These are phyloP conservation scores for Beauveria sp. DNA, from an alignment of 2,329 filamentous ascomycete genomes.

Conservation along the genomic window DNA sequence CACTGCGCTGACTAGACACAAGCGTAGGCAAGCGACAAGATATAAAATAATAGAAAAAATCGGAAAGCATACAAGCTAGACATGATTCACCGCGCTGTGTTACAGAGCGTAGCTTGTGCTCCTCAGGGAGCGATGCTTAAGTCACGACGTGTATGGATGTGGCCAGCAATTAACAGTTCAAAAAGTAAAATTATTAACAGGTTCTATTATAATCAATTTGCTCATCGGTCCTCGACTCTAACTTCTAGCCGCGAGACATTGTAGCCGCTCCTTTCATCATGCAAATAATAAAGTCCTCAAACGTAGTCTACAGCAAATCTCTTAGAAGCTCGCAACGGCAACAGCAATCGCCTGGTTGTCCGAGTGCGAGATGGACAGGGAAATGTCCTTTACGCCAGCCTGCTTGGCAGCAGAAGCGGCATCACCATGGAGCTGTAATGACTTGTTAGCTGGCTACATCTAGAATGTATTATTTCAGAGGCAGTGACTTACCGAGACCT, in stretches of 20 bases:
- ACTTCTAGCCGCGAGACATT: conserved; percentile 1
- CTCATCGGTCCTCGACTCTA: neutral
- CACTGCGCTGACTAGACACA: neutral
- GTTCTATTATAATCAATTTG: conserved; percentile 9
- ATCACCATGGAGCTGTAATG: conserved; percentile 68
- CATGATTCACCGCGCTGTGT: neutral
- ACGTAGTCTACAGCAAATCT: conserved; percentile 5
- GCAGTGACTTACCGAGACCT: conserved; percentile 64
- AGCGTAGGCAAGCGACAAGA: neutral
- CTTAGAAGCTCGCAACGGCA: conserved; percentile 72
- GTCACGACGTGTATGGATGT: neutral
- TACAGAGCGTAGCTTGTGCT: neutral
- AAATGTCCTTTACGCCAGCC: conserved; percentile 81
- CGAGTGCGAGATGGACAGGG: conserved; percentile 91
- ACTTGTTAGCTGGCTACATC: conserved; percentile 28
- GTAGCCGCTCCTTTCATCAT: conserved; percentile 1
- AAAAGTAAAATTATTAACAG: conserved; percentile 11
- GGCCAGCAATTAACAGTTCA: neutral
- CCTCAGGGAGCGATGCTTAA: neutral
- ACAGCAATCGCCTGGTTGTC: conserved; percentile 92
- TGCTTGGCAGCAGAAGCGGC: conserved; percentile 77
- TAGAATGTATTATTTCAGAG: neutral
- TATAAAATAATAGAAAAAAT: neutral
- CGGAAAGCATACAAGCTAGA: neutral
- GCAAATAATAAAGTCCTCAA: neutral